Percentiles rank a stretch among this genome's conserved stretches.
Conservation (phyloP, 306 rosid genomes). For the Luffa aegyptiaca region DNA sequence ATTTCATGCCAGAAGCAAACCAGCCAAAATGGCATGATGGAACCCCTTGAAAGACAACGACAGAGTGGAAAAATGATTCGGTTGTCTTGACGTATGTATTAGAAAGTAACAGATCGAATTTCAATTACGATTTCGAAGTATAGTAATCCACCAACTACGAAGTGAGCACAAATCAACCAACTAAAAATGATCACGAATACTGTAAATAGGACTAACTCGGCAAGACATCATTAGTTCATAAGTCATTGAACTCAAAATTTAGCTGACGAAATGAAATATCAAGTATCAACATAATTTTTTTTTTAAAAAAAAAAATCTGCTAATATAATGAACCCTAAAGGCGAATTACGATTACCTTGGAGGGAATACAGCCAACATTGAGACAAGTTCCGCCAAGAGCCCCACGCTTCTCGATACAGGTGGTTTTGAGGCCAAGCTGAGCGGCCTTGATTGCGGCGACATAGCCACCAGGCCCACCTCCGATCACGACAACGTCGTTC, state of each 20-base stretch:
- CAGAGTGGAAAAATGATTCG: background rate
- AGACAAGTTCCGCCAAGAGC: conserved; percentile 96
- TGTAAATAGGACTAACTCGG: background rate
- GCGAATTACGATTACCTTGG: conserved; percentile 42
- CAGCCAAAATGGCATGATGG: background rate
- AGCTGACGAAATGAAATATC: background rate
- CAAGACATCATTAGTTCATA: background rate
- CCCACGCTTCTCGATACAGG: conserved; percentile 95
- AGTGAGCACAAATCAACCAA: background rate
- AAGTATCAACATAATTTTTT: background rate
- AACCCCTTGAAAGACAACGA: background rate
- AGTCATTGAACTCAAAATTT: background rate
- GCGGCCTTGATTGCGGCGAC: conserved; percentile 97
- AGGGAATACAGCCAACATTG: conserved; percentile 92
- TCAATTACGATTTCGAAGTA: background rate
- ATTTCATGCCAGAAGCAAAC: background rate
- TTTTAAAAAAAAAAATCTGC: background rate
- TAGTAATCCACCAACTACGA: background rate
- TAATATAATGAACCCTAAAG: background rate
- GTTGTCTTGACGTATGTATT: background rate
- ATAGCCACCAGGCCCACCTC: conserved; percentile 97
- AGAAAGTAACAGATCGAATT: background rate
- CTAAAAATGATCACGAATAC: background rate
- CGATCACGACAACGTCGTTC: conserved; percentile 82
- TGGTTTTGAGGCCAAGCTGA: conserved; percentile 87